These are phyloP conservation scores for Brassica nigra DNA, from an alignment of 345 rosid genomes.

Conservation along the genomic window DNA sequence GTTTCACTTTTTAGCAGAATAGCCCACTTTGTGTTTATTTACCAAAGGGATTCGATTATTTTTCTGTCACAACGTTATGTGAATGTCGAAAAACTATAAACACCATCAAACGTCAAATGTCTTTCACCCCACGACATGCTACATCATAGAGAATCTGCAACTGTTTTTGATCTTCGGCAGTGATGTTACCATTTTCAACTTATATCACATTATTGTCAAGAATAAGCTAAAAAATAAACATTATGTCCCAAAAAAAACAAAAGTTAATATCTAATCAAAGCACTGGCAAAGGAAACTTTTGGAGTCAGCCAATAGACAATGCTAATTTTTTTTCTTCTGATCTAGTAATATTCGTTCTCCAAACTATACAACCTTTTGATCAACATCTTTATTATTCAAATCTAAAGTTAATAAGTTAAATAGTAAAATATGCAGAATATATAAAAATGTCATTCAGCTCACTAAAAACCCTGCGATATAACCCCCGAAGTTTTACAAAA, in stretches of 20 bases:
- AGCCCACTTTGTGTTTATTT: conserved; percentile 4
- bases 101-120: background rate
- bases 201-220: too few relatives aligned
- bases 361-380: too few relatives aligned
- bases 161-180: background rate
- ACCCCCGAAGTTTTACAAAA: background rate
- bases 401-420: too few relatives aligned
- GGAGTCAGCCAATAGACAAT: too few relatives aligned
- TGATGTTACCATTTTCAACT: background rate
- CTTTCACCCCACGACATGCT: background rate
- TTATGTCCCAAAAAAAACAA: too few relatives aligned
- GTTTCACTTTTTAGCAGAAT: conserved; percentile 2
- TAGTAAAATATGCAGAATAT: background rate
- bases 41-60: background rate
- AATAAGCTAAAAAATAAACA: too few relatives aligned
- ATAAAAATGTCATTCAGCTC: background rate
- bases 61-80: background rate
- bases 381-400: too few relatives aligned
- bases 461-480: background rate
- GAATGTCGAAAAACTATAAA: background rate
- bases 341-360: too few relatives aligned
- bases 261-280: too few relatives aligned
- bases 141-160: conserved; percentile 1
- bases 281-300: background rate
- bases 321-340: too few relatives aligned